These are phyloP conservation scores for Lecanicillium sp. DNA, from an alignment of 2,329 filamentous ascomycete genomes.

Conservation along the genomic window DNA sequence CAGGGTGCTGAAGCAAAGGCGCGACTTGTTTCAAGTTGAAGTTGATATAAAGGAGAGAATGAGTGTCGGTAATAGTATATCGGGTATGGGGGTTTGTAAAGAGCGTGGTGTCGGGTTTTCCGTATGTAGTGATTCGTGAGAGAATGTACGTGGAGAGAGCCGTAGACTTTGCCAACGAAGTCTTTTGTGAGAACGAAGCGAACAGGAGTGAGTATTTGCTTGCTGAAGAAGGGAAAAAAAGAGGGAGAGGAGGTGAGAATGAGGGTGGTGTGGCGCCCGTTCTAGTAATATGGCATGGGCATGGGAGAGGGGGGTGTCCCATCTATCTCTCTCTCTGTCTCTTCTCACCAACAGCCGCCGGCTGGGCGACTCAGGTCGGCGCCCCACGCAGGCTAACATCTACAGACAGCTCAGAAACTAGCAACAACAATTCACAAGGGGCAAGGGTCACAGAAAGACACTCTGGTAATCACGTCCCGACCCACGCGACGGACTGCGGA, in stretches of 20 bases:
- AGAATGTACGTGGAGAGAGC: conserved; percentile 17
- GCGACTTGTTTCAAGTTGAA: conserved; percentile 12
- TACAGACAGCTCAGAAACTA: background rate
- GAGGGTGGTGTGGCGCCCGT: background rate
- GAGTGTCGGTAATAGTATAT: background rate
- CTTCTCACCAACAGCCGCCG: conserved; percentile 8
- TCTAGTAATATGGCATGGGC: conserved; percentile 3
- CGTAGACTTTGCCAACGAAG: conserved; percentile 54
- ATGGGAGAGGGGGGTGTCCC: background rate
- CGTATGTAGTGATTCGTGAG: conserved; percentile 22
- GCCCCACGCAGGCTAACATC: background rate
- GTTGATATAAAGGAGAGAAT: background rate
- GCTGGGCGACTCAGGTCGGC: too few species aligned
- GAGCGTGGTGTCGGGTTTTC: conserved; percentile 22
- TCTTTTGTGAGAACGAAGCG: conserved; percentile 21
- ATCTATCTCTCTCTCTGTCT: background rate
- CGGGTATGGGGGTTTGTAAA: conserved; percentile 18
- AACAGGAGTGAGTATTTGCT: conserved; percentile 9
- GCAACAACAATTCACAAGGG: background rate
- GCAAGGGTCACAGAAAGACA: background rate
- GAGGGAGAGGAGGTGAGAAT: conserved; percentile 8
- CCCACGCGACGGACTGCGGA: background rate
- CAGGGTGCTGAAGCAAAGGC: background rate
- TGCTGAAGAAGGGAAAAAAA: conserved; percentile 18
- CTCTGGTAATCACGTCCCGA: background rate